Percentiles rank a stretch among this genome's conserved stretches.
Evolutionary conservation across 2,329 filamentous ascomycete species (phyloP).

Genomic region (Ascosphaera apis): DNA sequence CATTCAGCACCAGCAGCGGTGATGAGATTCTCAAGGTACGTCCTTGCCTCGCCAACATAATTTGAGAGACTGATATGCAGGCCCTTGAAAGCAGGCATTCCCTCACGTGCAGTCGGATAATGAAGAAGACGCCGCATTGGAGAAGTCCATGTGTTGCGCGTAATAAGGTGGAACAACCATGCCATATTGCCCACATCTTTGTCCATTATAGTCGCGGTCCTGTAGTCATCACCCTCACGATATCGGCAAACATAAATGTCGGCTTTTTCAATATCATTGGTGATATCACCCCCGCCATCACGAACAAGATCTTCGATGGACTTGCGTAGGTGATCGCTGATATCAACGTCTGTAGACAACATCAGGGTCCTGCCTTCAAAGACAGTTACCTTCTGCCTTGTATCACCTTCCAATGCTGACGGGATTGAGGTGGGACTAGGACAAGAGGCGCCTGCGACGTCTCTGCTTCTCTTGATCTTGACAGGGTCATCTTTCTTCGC

Average conservation of each 20-base stretch:
- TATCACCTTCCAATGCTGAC: constrained; percentile 11
- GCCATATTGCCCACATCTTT: constrained; percentile 81
- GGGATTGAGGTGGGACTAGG: constrained; percentile 22
- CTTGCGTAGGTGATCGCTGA: constrained; percentile 40
- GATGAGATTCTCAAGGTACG: constrained; percentile 83
- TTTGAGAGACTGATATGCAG: constrained; percentile 79
- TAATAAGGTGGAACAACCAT: constrained; percentile 86
- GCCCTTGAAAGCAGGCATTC: constrained; percentile 56
- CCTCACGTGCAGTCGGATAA: constrained; percentile 58
- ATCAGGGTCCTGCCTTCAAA: constrained; percentile 60
- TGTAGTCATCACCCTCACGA: constrained; percentile 58
- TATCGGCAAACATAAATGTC: constrained; percentile 76
- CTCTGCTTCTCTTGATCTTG: constrained; percentile 32
- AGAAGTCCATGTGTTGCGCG: constrained; percentile 69
- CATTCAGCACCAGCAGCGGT: constrained; percentile 64
- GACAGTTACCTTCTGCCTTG: constrained; percentile 36
- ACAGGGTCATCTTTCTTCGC: constrained; percentile 32
- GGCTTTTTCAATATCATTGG: constrained; percentile 40
- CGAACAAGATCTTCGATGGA: constrained; percentile 50
- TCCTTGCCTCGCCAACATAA: constrained; percentile 80
- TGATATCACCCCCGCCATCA: constrained; percentile 47
- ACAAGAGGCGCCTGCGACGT: constrained; percentile 44
- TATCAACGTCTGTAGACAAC: constrained; percentile 49
- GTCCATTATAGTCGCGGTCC: constrained; percentile 47
- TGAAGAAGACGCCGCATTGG: constrained; percentile 66